Evolutionary conservation across 257 asterid genomes (phyloP).

Genomic region (Solanum phureja): DNA sequence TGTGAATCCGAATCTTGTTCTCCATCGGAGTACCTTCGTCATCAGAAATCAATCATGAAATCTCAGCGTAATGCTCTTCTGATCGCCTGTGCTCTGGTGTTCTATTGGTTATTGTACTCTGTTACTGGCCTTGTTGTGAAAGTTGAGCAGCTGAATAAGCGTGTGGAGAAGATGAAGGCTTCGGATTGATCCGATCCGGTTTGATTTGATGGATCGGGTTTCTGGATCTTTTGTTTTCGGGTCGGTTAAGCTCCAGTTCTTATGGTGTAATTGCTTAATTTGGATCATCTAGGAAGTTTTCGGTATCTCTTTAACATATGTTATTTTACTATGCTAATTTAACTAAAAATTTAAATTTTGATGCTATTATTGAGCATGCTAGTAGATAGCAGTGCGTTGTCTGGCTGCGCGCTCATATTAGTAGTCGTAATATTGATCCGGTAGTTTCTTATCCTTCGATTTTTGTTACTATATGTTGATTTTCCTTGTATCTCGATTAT

Average conservation of each 20-base stretch:
- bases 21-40: slow-evolving; percentile 65
- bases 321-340: background rate
- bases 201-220: background rate
- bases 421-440: too few species aligned
- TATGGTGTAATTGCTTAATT: background rate
- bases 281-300: background rate
- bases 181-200: slow-evolving; percentile 27
- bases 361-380: too few species aligned
- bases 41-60: slow-evolving; percentile 72
- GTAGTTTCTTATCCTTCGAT: too few species aligned
- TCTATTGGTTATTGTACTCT: slow-evolving; percentile 70
- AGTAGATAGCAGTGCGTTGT: too few species aligned
- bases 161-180: slow-evolving; percentile 56
- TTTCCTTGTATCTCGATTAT: background rate
- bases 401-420: too few species aligned
- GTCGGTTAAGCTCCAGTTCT: background rate
- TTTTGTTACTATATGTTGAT: too few species aligned
- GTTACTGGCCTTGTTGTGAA: slow-evolving; percentile 62
- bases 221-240: background rate
- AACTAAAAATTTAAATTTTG: too few species aligned
- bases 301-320: too few species aligned
- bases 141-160: slow-evolving; percentile 46
- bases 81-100: slow-evolving; percentile 59
- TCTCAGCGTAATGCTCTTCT: slow-evolving; percentile 67
- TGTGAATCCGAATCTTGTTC: slow-evolving; percentile 66